Percentiles rank a stretch among this genome's conserved stretches.
phyloP scores from a whole-genome alignment of 2,329 filamentous ascomycete genomes.

The Paecilomyces sp. region DNA sequence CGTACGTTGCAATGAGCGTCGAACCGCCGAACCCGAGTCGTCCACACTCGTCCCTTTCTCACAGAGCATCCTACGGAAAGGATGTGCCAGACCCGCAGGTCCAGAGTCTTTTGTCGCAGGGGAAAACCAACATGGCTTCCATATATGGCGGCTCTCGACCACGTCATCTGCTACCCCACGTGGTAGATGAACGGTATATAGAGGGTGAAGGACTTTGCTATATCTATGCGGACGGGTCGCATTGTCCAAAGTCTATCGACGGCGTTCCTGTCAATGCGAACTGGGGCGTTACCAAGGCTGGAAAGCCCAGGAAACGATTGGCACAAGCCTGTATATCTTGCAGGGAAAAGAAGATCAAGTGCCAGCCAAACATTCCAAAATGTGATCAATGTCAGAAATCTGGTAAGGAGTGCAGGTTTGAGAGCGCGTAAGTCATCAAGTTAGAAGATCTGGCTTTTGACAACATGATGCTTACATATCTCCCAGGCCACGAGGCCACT shows the following conservation, averaged over 20 bases:
- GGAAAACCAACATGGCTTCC: slow-evolving; percentile 4
- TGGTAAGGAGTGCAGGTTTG: slow-evolving; percentile 74
- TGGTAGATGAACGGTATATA: slow-evolving; percentile 41
- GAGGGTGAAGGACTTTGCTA: slow-evolving; percentile 76
- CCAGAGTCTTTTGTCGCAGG: neutral
- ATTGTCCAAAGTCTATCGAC: slow-evolving; percentile 76
- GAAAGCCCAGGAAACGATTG: slow-evolving; percentile 83
- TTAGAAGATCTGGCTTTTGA: slow-evolving; percentile 1
- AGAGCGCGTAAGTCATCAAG: slow-evolving; percentile 63
- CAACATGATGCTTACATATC: slow-evolving; percentile 5
- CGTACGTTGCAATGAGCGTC: slow-evolving; percentile 11
- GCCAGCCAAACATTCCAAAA: slow-evolving; percentile 78
- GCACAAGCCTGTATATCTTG: slow-evolving; percentile 92
- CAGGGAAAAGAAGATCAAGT: slow-evolving; percentile 96
- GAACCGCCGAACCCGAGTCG: slow-evolving; percentile 12
- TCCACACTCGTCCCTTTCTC: slow-evolving; percentile 11
- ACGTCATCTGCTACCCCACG: slow-evolving; percentile 19
- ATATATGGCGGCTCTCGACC: slow-evolving; percentile 2
- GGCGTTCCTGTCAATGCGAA: slow-evolving; percentile 82
- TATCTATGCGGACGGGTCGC: slow-evolving; percentile 77
- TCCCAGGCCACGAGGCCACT: slow-evolving; percentile 27
- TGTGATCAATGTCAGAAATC: slow-evolving; percentile 92
- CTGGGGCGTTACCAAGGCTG: slow-evolving; percentile 91
- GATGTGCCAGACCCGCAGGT: slow-evolving; percentile 4
- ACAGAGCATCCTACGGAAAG: slow-evolving; percentile 11